Evolutionary conservation across 495 filamentous ascomycete species (phyloP).

Genomic region (Neurospora tetrasperma): DNA sequence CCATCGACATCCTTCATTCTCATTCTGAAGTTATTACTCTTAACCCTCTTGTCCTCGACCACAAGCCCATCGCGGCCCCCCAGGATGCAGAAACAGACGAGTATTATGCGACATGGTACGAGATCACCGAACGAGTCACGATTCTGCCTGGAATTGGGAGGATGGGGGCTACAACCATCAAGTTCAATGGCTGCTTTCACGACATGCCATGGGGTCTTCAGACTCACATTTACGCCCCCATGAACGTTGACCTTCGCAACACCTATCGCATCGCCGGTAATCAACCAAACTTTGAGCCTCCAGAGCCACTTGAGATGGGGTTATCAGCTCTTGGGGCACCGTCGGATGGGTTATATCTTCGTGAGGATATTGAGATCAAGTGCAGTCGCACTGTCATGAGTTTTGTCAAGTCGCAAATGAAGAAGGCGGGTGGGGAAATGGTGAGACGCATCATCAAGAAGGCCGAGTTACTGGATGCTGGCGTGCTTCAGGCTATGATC

Average conservation of each 20-base stretch:
- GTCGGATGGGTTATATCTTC: conserved; percentile 57
- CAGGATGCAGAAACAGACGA: conserved; percentile 56
- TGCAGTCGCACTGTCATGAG: conserved; percentile 56
- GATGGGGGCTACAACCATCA: conserved; percentile 50
- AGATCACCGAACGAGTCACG: conserved; percentile 51
- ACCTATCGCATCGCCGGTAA: conserved; percentile 48
- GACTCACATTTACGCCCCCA: conserved; percentile 64
- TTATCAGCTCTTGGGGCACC: conserved; percentile 40
- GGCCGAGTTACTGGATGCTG: conserved; percentile 42
- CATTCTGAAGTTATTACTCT: conserved; percentile 66
- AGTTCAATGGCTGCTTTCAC: conserved; percentile 68
- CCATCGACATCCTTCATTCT: conserved; percentile 37
- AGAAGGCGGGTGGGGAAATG: conserved; percentile 53
- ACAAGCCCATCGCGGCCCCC: conserved; percentile 53
- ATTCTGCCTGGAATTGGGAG: conserved; percentile 53
- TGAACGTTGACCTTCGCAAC: conserved; percentile 41
- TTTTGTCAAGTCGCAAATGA: conserved; percentile 62
- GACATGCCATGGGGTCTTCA: conserved; percentile 58
- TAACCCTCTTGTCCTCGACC: conserved; percentile 62
- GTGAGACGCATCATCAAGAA: conserved; percentile 59
- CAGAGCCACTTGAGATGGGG: conserved; percentile 47
- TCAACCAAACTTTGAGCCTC: conserved; percentile 49
- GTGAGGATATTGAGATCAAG: conserved; percentile 64
- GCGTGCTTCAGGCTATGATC: conserved; percentile 39
- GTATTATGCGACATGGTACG: conserved; percentile 63